phyloP scores from a whole-genome alignment of 352 stramenopile species.

The Globisporangium okanoganense region DNA sequence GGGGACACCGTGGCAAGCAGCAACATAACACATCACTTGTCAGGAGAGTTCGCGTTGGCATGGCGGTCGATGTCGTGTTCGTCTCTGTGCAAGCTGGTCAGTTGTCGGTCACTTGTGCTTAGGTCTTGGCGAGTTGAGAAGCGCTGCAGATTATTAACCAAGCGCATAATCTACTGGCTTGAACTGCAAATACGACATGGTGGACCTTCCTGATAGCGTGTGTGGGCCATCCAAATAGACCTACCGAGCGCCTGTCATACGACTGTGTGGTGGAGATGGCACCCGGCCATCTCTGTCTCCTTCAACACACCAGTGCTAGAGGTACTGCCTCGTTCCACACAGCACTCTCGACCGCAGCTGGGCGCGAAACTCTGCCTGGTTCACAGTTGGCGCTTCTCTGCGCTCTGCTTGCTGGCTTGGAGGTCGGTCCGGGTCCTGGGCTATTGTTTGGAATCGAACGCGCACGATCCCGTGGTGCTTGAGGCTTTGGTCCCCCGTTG shows the following conservation, averaged over 20 bases:
- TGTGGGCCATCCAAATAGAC: too few relatives aligned
- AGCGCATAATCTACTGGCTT: neutral
- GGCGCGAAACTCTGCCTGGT: constrained; percentile 19
- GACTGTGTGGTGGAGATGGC: neutral
- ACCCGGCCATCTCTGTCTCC: neutral
- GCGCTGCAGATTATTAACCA: neutral
- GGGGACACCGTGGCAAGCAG: neutral
- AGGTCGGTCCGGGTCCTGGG: neutral
- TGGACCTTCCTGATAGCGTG: neutral
- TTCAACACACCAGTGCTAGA: constrained; percentile 13
- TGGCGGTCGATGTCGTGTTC: neutral
- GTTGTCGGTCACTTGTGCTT: neutral
- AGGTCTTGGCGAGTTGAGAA: neutral
- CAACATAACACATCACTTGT: neutral
- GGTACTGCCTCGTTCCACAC: constrained; percentile 35
- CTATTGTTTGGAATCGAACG: constrained; percentile 34
- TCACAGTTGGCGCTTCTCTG: neutral
- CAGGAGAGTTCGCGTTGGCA: neutral
- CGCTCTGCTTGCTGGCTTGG: constrained; percentile 8
- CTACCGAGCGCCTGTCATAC: neutral
- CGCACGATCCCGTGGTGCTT: constrained; percentile 57
- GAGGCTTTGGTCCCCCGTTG: constrained; percentile 49
- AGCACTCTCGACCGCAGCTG: constrained; percentile 26
- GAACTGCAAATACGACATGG: neutral
- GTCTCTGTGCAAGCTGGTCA: neutral